phyloP scores from a whole-genome alignment of 306 rosid genomes.

The Fragaria vesca region DNA sequence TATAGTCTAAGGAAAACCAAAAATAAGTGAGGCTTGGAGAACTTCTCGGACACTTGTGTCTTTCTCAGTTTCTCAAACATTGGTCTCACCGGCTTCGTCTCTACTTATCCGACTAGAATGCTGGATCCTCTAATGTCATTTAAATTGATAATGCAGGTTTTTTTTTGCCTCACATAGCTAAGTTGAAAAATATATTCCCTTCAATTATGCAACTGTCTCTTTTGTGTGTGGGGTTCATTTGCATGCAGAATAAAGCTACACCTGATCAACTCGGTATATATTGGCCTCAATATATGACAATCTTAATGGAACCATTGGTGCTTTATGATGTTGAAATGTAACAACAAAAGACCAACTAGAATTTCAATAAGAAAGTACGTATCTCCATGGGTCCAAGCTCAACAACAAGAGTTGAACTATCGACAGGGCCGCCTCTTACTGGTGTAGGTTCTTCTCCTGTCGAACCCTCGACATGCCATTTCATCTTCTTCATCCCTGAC shows the following conservation, averaged over 20 bases:
- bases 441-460: slow-evolving; percentile 24
- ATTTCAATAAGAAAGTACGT: slow-evolving; percentile 60
- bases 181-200: neutral
- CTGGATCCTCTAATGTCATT: no score
- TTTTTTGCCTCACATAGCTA: no score
- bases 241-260: neutral
- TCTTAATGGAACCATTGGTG: neutral
- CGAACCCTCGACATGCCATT: slow-evolving; percentile 64
- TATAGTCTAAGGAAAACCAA: neutral
- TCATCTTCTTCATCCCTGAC: slow-evolving; percentile 52
- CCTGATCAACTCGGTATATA: neutral
- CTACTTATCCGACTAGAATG: no score
- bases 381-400: slow-evolving; percentile 93
- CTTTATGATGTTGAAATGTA: neutral
- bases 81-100: no score
- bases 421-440: slow-evolving; percentile 49
- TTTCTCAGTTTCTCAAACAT: neutral
- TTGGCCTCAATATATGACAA: neutral
- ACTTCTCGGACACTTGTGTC: neutral
- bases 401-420: slow-evolving; percentile 35
- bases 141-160: no score
- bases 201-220: neutral
- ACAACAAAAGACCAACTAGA: slow-evolving; percentile 13
- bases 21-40: slow-evolving; percentile 19
- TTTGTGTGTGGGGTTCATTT: neutral